These are phyloP conservation scores for Amborella trichopoda DNA, from an alignment of 164 flowering plant species.

Conservation along the genomic window DNA sequence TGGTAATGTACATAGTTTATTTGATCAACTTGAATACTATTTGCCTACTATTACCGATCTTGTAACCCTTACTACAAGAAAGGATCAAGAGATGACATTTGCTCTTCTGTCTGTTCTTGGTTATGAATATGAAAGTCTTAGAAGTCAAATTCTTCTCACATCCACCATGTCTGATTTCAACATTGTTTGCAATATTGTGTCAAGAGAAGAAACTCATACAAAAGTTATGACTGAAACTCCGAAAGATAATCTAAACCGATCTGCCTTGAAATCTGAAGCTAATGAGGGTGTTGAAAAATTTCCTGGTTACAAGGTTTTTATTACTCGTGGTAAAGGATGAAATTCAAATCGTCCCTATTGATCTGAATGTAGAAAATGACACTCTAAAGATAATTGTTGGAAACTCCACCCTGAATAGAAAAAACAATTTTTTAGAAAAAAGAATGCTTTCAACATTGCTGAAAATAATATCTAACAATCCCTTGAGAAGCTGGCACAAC, in stretches of 20 bases:
- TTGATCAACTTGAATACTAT: too few species aligned
- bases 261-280: too few species aligned
- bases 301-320: background rate
- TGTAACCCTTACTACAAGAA: too few species aligned
- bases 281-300: background rate
- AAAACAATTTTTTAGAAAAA: background rate
- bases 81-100: background rate
- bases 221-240: background rate
- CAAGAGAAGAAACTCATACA: background rate
- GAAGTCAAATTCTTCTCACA: background rate
- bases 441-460: background rate
- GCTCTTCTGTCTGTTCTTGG: background rate
- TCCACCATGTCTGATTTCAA: background rate
- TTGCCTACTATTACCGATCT: too few species aligned
- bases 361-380: background rate
- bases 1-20: too few species aligned
- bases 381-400: background rate
- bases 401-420: background rate
- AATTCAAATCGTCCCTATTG: background rate
- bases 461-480: background rate
- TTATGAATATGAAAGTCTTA: background rate
- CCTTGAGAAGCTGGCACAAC: background rate
- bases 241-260: too few species aligned
- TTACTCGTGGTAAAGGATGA: background rate
- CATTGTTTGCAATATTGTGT: background rate